phyloP scores from a whole-genome alignment of 2,329 filamentous ascomycete genomes.

The Colletotrichum lupini region DNA sequence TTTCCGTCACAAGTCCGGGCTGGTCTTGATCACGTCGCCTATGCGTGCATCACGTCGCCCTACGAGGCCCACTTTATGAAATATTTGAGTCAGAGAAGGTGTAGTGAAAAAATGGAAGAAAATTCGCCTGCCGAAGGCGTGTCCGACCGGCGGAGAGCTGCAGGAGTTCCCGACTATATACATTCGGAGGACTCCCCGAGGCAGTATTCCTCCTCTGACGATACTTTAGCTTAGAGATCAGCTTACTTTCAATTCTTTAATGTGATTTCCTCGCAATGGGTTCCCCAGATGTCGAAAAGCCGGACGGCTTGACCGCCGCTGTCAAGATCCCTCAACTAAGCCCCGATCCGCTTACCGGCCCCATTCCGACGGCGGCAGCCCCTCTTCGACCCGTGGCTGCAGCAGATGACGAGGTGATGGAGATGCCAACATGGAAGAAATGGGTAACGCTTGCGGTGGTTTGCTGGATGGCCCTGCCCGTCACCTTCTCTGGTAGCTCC shows the following conservation, averaged over 20 bases:
- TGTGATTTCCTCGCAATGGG: neutral
- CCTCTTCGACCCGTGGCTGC: slow-evolving; percentile 35
- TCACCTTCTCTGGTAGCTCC: slow-evolving; percentile 82
- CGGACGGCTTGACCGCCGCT: neutral
- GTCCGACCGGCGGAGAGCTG: slow-evolving; percentile 23
- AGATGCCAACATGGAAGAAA: slow-evolving; percentile 36
- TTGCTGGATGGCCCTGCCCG: slow-evolving; percentile 54
- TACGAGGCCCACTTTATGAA: slow-evolving; percentile 15
- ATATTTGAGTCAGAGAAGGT: slow-evolving; percentile 23
- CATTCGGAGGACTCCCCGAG: neutral
- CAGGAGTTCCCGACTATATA: slow-evolving; percentile 5
- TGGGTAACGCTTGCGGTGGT: slow-evolving; percentile 36
- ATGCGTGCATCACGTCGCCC: neutral
- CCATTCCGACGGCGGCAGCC: slow-evolving; percentile 26
- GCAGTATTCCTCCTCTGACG: neutral
- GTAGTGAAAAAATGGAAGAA: slow-evolving; percentile 9
- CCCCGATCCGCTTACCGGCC: slow-evolving; percentile 21
- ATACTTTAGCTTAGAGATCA: neutral
- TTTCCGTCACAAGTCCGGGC: neutral
- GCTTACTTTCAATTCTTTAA: neutral
- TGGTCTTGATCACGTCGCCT: slow-evolving; percentile 2
- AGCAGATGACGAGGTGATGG: slow-evolving; percentile 38
- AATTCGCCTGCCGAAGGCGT: neutral
- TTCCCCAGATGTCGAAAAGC: neutral
- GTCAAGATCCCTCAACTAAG: neutral